Evolutionary conservation across 768 basidiomycete species (phyloP).

Genomic region (Trametes sanguinea): DNA sequence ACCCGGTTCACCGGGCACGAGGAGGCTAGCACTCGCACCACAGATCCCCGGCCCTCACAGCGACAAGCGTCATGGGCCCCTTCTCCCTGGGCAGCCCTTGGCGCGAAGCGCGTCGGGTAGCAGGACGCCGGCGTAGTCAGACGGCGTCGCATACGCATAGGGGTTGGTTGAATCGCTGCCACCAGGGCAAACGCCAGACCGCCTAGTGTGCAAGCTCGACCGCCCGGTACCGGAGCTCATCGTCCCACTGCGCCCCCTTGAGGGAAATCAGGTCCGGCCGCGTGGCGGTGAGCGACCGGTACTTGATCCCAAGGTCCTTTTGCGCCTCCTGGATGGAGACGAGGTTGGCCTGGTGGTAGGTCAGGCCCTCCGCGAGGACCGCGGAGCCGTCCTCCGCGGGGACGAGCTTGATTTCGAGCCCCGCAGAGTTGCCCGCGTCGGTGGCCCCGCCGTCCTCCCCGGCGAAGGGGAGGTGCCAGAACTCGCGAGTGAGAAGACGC

Average conservation of each 20-base stretch:
- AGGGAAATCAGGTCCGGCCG: constrained; percentile 15
- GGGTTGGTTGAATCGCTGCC: background rate
- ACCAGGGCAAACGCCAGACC: background rate
- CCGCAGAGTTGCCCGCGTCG: constrained; percentile 1
- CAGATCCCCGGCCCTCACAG: background rate
- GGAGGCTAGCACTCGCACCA: constrained; percentile 1
- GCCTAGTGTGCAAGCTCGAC: background rate
- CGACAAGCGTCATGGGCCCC: background rate
- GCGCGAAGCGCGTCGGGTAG: background rate
- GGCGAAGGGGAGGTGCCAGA: constrained; percentile 15
- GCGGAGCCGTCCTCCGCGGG: constrained; percentile 8
- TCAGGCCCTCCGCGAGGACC: constrained; percentile 22
- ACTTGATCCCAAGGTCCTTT: constrained; percentile 19
- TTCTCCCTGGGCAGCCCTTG: constrained; percentile 1
- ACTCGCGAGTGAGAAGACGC: constrained; percentile 16
- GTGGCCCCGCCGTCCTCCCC: constrained; percentile 4
- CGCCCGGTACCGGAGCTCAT: constrained; percentile 21
- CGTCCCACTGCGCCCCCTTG: constrained; percentile 17
- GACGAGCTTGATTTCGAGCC: constrained; percentile 12
- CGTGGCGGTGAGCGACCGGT: constrained; percentile 23
- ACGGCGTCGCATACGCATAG: background rate
- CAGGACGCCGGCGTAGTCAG: background rate
- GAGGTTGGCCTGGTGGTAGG: constrained; percentile 20
- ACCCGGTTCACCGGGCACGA: background rate
- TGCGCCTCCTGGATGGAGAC: constrained; percentile 23